Evolutionary conservation across 1,139 yeast genomes (phyloP), one percentile per base, ranked within the genome.

Genomic region (Yamadazyma sp.): DNA sequence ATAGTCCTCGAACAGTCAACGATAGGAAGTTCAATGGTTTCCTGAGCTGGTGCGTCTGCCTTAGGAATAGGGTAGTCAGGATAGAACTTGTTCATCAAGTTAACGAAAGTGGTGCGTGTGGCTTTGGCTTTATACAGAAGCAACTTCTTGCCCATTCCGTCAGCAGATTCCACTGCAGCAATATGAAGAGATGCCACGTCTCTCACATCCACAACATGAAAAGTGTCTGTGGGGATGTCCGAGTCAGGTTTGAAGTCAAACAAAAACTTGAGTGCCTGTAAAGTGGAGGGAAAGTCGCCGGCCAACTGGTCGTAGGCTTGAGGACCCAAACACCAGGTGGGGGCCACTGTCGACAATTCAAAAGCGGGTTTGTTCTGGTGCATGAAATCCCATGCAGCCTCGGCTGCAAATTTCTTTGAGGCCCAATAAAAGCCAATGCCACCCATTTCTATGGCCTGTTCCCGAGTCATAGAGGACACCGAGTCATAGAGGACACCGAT

Each of bases 271-370:
- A 44, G 16, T 12, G 34, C 23, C 16, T 12, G 20, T 7, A 39
- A 28, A n/a, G 39, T 33, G 7, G 46, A 43, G 23, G 41, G 37
- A 24, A 23, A 11, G 7, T 12, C 23, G 3, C 23, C 6, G n/a
- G 35, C 33, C 3, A 32, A 18, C 31, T 53, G 59, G 20, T 45
- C 45, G 37, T 54, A 62, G 1, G 69, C 63, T 44, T 68, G 73
- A 0, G 74, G 73, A 1, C 74, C 75, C 44, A 67, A 64, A 3
- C 73, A 76, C 46, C 59, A 73, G 15, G 65, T 64, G 16, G 82
- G 82, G 39, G 67, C 66, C 6, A 78, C 64, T 1, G 72, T 60
- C 6, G 72, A 53, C 18, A 78, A 47, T 4, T 54, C 54, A 46
- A 76, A 78, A 12, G 53, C 53, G 7, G 76, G 72, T 4, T 61